These are phyloP conservation scores for sorghum (Sorghum bicolor) DNA, from an alignment of 176 grass and related monocot genomes.

Conservation along the genomic window DNA sequence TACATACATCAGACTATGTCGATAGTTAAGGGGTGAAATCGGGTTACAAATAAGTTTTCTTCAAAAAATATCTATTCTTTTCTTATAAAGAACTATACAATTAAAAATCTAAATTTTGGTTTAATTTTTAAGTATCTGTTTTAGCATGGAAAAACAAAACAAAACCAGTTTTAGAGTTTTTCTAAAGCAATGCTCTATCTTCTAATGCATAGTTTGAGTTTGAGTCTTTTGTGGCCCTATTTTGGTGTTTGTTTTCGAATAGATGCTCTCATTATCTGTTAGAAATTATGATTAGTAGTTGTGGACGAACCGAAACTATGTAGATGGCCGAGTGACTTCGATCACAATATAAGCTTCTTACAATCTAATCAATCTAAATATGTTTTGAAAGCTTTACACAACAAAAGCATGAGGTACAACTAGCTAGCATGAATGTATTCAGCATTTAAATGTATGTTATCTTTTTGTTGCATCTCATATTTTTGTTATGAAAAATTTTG, in stretches of 20 bases:
- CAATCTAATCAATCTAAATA: not conserved
- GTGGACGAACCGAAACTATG: not conserved
- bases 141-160: too few relatives aligned
- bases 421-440: not conserved
- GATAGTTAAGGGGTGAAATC: too few relatives aligned
- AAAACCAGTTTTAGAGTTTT: too few relatives aligned
- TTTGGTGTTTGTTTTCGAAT: not conserved
- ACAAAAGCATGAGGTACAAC: not conserved
- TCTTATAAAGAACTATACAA: too few relatives aligned
- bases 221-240: not conserved
- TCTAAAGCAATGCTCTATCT: not conserved
- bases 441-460: not conserved
- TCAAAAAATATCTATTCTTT: too few relatives aligned
- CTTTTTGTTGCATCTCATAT: not conserved
- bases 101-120: too few relatives aligned
- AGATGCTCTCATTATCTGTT: not conserved
- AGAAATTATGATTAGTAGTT: not conserved
- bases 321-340: not conserved
- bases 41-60: too few relatives aligned
- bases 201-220: not conserved
- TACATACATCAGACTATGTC: too few relatives aligned
- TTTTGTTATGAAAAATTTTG: too few relatives aligned
- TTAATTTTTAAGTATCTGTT: too few relatives aligned
- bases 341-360: too few relatives aligned
- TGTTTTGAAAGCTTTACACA: not conserved